Evolutionary conservation across 768 basidiomycete species (phyloP).

Genomic region (Chalciporus pseudorubinellus): DNA sequence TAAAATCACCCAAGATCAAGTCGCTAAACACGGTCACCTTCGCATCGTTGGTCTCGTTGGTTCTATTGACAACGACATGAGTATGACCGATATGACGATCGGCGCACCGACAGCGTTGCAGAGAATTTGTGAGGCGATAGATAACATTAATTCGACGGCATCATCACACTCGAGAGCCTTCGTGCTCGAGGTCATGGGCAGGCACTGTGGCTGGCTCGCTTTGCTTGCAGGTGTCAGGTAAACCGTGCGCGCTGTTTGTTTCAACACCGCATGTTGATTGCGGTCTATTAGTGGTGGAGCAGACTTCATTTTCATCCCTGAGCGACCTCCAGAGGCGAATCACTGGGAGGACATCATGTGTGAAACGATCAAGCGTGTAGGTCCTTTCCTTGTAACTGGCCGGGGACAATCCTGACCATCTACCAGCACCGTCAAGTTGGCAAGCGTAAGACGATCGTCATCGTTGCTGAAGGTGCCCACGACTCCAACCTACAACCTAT

Average conservation of each 20-base stretch:
- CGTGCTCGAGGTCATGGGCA: constrained; percentile 99
- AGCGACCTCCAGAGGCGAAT: constrained; percentile 73
- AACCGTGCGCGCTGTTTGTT: constrained; percentile 25
- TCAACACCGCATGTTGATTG: constrained; percentile 18
- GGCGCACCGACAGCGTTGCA: constrained; percentile 95
- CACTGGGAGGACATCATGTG: constrained; percentile 96
- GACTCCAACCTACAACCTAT: constrained; percentile 91
- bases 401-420: constrained; percentile 1
- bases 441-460: constrained; percentile 98
- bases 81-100: constrained; percentile 95
- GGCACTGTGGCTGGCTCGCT: constrained; percentile 99
- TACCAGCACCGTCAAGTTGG: constrained; percentile 83
- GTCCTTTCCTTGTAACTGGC: constrained; percentile 24
- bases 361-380: constrained; percentile 70
- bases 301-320: constrained; percentile 97
- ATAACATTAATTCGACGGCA: constrained; percentile 97
- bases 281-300: constrained; percentile 66
- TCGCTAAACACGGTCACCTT: constrained; percentile 72
- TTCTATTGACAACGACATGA: constrained; percentile 99
- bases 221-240: constrained; percentile 89
- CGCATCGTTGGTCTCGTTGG: constrained; percentile 98
- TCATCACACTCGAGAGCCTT: constrained; percentile 95
- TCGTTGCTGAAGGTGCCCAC: constrained; percentile 95
- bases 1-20: constrained; percentile 76
- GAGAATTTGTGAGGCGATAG: constrained; percentile 96